Evolutionary conservation across 2,329 filamentous ascomycete genomes (phyloP).

Genomic region (Orbilia blumenaviensis): DNA sequence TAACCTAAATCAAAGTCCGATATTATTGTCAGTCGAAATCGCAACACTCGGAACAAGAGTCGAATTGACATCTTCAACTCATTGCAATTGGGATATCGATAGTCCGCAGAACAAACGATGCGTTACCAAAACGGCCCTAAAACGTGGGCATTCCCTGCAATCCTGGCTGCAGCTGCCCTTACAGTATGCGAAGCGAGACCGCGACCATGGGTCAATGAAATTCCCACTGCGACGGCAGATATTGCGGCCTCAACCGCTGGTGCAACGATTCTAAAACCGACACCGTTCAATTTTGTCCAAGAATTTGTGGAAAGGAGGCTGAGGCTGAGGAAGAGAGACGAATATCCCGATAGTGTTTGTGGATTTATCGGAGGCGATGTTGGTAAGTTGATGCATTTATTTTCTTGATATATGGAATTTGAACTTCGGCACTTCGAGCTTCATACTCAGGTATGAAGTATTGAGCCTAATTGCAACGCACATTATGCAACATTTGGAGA

Average conservation of each 20-base stretch:
- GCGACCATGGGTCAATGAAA: slow-evolving; percentile 37
- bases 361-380: slow-evolving; percentile 46
- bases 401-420: neutral
- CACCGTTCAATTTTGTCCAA: slow-evolving; percentile 49
- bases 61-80: no score
- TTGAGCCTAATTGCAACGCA: slow-evolving; percentile 2
- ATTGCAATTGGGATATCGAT: neutral
- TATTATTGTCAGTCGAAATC: neutral
- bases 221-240: slow-evolving; percentile 33
- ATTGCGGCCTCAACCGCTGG: neutral
- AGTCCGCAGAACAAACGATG: neutral
- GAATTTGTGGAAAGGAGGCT: slow-evolving; percentile 46
- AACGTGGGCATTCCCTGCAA: slow-evolving; percentile 25
- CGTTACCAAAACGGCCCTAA: neutral
- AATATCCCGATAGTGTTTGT: slow-evolving; percentile 46
- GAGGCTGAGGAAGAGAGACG: slow-evolving; percentile 40
- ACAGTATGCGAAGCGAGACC: slow-evolving; percentile 49
- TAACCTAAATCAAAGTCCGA: neutral
- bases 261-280: slow-evolving; percentile 30
- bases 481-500: slow-evolving; percentile 7
- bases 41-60: neutral
- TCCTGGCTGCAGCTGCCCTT: slow-evolving; percentile 34
- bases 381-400: slow-evolving; percentile 21
- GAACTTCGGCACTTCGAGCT: neutral
- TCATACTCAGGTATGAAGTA: neutral